Evolutionary conservation across 1,139 yeast genomes (phyloP), one percentile per base, ranked within the genome.

Genomic region (Pichia sp.): DNA sequence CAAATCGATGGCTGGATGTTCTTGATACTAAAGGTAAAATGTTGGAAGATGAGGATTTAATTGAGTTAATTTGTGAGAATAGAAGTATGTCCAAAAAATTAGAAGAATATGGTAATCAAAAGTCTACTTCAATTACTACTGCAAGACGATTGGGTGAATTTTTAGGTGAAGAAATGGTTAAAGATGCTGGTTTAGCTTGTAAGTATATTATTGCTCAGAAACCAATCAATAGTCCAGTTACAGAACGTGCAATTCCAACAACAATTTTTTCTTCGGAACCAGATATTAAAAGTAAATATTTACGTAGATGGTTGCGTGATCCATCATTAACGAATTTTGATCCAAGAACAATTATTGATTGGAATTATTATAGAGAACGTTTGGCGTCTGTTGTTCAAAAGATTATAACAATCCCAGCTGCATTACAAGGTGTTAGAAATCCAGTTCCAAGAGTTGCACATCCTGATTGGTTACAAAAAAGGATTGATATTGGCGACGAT

Each of bases 401-500:
- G 64, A 87, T 94, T 57, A 87, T 94, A 53, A 85, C 97, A 0
- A 92, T 94, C 55, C 99, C 99, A 3, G 99, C 99, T 8, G 98
- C 97, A 7, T 70, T 90, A 48, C 98, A 94, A 67, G 78, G 80
- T 45, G 78, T 92, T 12, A 67, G 72, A n/a, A 94, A 94, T 58
- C 99, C 99, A 0, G 97, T 94, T 40, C 97, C 97, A 3, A 71
- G 97, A 54, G 90, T 94, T 10, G 78, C 79, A 7, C 97, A 92
- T 59, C 99, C 99, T 0, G 95, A 85, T 33, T 94, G 99, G 99
- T 71, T 94, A 43, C 76, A 74, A 51, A 80, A 74, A 56, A 75
- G 75, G 51, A 78, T 92, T 46, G 70, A 73, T 4, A 65, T 65
- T 9, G 74, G 72, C 49, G 78, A 77, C 48, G 94, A 86, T 60